Percentiles rank a stretch among this genome's conserved stretches.
These are phyloP conservation scores for Phaffomyces thermotolerans DNA, from an alignment of 805 yeast species.

Conservation along the genomic window DNA sequence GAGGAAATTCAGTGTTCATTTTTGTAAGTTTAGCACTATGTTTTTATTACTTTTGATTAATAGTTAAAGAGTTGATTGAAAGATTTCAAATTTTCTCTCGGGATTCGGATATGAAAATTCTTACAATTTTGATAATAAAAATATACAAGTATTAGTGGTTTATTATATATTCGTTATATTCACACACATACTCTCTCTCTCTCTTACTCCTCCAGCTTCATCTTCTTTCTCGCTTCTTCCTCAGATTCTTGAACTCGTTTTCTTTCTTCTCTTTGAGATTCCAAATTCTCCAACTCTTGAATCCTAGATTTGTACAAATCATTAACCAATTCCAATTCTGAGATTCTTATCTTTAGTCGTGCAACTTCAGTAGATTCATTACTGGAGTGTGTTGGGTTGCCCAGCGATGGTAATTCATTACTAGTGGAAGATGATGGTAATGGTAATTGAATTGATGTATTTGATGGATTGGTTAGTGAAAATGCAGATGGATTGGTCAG, in stretches of 20 bases:
- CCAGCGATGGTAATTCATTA: background rate
- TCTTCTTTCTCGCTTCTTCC: slow-evolving; percentile 13
- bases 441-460: background rate
- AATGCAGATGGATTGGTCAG: slow-evolving; percentile 23
- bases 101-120: too few relatives aligned
- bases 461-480: slow-evolving; percentile 10
- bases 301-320: slow-evolving; percentile 82
- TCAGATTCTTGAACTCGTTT: slow-evolving; percentile 8
- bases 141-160: too few relatives aligned
- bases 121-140: too few relatives aligned
- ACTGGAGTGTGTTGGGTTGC: background rate
- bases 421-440: background rate
- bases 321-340: slow-evolving; percentile 85
- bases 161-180: background rate
- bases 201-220: slow-evolving; percentile 17
- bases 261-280: slow-evolving; percentile 13
- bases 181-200: too few relatives aligned
- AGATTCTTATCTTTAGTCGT: slow-evolving; percentile 63
- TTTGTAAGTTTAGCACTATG: too few relatives aligned
- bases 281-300: slow-evolving; percentile 55
- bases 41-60: too few relatives aligned
- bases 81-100: too few relatives aligned
- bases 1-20: slow-evolving; percentile 45
- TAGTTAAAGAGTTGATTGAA: too few relatives aligned
- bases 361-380: slow-evolving; percentile 23